These are phyloP conservation scores for Oenanthe javanica DNA, from an alignment of 140 eudicot genomes.

Conservation along the genomic window DNA sequence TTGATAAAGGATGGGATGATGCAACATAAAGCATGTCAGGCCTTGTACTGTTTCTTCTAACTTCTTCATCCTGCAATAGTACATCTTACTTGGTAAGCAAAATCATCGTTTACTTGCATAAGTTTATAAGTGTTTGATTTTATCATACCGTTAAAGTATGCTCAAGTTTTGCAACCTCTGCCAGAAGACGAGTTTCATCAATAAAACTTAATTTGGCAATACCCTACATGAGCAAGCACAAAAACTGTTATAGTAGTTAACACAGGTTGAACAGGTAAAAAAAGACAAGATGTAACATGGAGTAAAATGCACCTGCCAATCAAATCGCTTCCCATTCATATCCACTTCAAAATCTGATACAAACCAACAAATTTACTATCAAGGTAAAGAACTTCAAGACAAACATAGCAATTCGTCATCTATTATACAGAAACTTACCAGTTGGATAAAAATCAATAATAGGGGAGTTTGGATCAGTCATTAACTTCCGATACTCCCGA, in stretches of 20 bases:
- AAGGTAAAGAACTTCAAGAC: not conserved
- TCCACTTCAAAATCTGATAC: conserved; percentile 90
- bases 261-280: not conserved
- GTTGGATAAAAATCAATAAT: conserved; percentile 84
- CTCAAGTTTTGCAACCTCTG: conserved; percentile 80
- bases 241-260: not conserved
- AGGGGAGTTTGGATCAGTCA: conserved; percentile 91
- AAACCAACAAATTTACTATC: not conserved
- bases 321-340: conserved; percentile 94
- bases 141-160: conserved; percentile 79
- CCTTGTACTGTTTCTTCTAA: conserved; percentile 73
- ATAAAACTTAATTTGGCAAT: conserved; percentile 92
- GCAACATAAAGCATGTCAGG: conserved; percentile 78
- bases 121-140: not conserved
- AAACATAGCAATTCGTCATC: not conserved
- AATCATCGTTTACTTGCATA: not conserved
- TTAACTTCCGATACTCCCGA: conserved; percentile 63
- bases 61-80: conserved; percentile 70
- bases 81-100: not conserved
- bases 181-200: conserved; percentile 85
- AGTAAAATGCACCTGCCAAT: conserved; percentile 76
- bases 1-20: conserved; percentile 72
- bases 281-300: conserved; percentile 5
- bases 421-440: conserved; percentile 38
- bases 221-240: conserved; percentile 38